Evolutionary conservation across 371 early-diverging fungal genomes (phyloP).

Genomic region (Nosema muscidifuracis): DNA sequence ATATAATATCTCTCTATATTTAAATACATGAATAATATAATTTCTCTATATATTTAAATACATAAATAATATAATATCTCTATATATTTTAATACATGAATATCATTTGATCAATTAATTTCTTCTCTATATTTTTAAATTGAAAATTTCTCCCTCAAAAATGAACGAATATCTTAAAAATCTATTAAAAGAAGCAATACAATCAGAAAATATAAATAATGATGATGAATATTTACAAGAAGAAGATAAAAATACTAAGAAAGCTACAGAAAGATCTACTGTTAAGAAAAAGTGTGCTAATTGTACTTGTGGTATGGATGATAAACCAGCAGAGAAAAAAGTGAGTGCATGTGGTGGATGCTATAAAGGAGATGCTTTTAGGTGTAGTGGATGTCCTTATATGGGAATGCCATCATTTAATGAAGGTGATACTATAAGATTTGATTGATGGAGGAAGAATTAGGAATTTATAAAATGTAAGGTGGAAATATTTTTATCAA

Average conservation of each 20-base stretch:
- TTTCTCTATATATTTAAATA: no score
- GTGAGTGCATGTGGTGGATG: conserved; percentile 71
- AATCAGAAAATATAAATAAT: neutral
- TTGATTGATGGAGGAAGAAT: conserved; percentile 34
- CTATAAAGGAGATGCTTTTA: conserved; percentile 93
- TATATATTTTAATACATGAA: no score
- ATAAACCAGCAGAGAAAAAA: conserved; percentile 5
- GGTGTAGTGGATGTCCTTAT: conserved; percentile 90
- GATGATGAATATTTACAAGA: conserved; percentile 7
- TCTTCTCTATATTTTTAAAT: no score
- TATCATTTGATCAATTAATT: no score
- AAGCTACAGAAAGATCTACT: conserved; percentile 4
- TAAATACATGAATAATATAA: no score
- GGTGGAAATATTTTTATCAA: no score
- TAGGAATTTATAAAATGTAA: no score
- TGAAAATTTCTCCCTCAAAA: no score
- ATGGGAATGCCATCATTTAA: conserved; percentile 93
- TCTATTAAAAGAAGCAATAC: conserved; percentile 1
- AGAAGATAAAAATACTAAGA: neutral
- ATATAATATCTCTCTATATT: no score
- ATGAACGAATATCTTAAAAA: neutral
- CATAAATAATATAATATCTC: no score
- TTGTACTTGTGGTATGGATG: conserved; percentile 57
- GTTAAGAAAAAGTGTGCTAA: conserved; percentile 52
- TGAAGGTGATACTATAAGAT: conserved; percentile 79